Evolutionary conservation across 129 eudicot species (phyloP).

Genomic region (Gnaphalium uliginosum): DNA sequence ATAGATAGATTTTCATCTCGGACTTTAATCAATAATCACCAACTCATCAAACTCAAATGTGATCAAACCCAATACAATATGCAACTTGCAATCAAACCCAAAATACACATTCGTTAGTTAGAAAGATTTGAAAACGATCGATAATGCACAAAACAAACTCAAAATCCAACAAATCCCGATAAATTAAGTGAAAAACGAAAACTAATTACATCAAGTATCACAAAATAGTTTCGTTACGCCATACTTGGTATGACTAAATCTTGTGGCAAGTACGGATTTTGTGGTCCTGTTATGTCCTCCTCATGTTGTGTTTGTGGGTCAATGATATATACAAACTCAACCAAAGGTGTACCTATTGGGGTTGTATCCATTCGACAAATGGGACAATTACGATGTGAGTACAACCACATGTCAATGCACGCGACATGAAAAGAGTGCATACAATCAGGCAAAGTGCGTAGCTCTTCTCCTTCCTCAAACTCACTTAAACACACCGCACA

Average conservation of each 20-base stretch:
- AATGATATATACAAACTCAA: constrained; percentile 28
- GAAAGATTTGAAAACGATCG: neutral
- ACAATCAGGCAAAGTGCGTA: constrained; percentile 52
- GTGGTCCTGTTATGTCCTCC: constrained; percentile 22
- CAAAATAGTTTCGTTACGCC: neutral
- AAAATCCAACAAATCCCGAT: neutral
- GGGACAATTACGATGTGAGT: constrained; percentile 48
- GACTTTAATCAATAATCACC: neutral
- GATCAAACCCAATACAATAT: neutral
- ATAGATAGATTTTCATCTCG: neutral
- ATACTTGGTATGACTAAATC: constrained; percentile 24
- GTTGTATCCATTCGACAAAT: constrained; percentile 42
- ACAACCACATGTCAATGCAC: constrained; percentile 57
- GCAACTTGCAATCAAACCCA: neutral
- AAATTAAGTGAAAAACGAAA: neutral
- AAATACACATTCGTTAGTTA: neutral
- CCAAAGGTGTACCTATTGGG: constrained; percentile 12
- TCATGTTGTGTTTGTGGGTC: constrained; percentile 25
- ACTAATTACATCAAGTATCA: constrained; percentile 14
- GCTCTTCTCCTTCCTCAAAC: constrained; percentile 48
- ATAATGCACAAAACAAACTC: constrained; percentile 1
- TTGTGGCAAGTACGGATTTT: constrained; percentile 11
- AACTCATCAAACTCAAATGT: neutral
- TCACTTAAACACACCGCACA: constrained; percentile 47
- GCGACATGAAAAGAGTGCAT: constrained; percentile 47